Evolutionary conservation across 768 basidiomycete species (phyloP), one percentile per base, ranked within the genome.

Genomic region (Clitopilus passeckerianus): DNA sequence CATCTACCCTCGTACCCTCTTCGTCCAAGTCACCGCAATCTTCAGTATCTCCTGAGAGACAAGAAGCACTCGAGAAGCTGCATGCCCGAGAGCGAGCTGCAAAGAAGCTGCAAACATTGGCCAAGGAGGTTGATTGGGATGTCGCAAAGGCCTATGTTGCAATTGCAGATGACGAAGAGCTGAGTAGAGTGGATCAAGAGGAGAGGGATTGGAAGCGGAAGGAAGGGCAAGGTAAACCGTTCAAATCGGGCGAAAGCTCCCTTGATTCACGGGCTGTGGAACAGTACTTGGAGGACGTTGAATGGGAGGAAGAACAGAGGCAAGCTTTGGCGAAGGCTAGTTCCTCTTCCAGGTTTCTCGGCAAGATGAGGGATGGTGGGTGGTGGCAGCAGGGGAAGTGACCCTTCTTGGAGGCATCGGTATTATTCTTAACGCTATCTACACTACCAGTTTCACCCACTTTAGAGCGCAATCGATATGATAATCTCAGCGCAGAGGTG

Each of bases 131-230:
- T 61, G 89, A 91, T 68, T 81, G 80, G 78, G 75, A 77, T 54
- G 76, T 91, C 30, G 87, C 86, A 9, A 81, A 82, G 65, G 83
- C 86, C 23, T 91, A 92, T 70, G 82, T 91, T 59, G 83, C 84
- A 6, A 74, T 91, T 12, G 87, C 87, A 1, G 84, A 85, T 58
- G 75, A 77, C 57, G 64, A 68, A 14, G 67, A 68, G 15, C 69
- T 72, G 50, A 67, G 65, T 33, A 68, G 67, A 56, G 44, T 65
- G 57, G 68, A 70, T 59, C 52, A 52, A 56, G 68, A 80, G 70
- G 68, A 66, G 59, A 71, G 69, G 75, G 70, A 67, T 53, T 53
- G 58, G 60, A 67, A 59, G 58, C 61, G 62, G 57, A 63, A 59
- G 60, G 54, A 61, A 18, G 55, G 41, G 8, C 57, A 56, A 34